phyloP scores from a whole-genome alignment of 495 filamentous ascomycete species.

The Penicillium macrosclerotiorum region DNA sequence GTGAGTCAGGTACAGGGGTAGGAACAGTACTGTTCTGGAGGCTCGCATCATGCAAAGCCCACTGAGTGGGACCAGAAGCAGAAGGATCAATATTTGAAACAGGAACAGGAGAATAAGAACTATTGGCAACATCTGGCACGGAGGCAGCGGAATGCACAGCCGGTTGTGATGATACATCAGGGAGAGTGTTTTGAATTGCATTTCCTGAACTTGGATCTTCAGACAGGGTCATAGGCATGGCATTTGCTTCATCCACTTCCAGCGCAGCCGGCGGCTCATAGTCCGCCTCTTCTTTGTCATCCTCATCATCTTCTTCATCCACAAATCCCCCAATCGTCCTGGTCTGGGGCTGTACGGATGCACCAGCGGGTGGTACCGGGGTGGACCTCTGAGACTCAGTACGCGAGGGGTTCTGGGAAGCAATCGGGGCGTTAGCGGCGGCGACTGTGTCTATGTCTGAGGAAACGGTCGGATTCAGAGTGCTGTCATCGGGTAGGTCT shows the following conservation, averaged over 20 bases:
- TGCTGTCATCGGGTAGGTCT: constrained; percentile 6
- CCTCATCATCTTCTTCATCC: constrained; percentile 60
- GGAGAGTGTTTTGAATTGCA: constrained; percentile 57
- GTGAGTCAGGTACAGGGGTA: constrained; percentile 38
- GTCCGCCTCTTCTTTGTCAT: constrained; percentile 52
- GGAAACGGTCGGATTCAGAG: constrained; percentile 19
- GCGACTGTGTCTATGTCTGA: constrained; percentile 31
- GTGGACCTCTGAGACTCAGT: constrained; percentile 40
- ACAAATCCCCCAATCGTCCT: constrained; percentile 78
- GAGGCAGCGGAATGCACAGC: constrained; percentile 52
- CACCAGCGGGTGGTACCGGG: constrained; percentile 33
- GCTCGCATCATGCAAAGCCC: constrained; percentile 40
- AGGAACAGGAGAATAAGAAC: constrained; percentile 49
- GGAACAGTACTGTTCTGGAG: constrained; percentile 38
- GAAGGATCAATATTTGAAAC: constrained; percentile 48
- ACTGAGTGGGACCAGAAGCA: constrained; percentile 42
- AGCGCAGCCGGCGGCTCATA: constrained; percentile 55
- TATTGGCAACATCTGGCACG: constrained; percentile 53
- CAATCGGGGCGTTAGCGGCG: constrained; percentile 22
- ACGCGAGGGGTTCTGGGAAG: constrained; percentile 36
- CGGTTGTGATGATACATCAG: constrained; percentile 58
- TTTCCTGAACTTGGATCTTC: constrained; percentile 54
- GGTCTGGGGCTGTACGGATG: constrained; percentile 50
- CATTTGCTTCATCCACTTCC: constrained; percentile 46
- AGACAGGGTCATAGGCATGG: constrained; percentile 45